Percentiles rank a stretch among this genome's conserved stretches.
Evolutionary conservation across 208 protist genomes (phyloP).

Genomic region (Tetramitus jugosus): DNA sequence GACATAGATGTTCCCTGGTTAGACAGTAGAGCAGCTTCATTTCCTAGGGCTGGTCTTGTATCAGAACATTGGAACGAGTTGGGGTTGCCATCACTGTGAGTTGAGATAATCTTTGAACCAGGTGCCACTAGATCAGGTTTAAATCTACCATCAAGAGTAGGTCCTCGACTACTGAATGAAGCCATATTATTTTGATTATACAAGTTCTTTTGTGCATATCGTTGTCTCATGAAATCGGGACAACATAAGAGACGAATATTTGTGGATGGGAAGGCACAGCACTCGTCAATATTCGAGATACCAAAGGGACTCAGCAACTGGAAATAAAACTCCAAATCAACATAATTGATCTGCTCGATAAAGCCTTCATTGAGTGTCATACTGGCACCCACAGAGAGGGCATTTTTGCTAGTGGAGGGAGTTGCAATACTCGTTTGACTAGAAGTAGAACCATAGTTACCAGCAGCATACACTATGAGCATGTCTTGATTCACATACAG

Average conservation of each 20-base stretch:
- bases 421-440: slow-evolving; percentile 34
- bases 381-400: slow-evolving; percentile 60
- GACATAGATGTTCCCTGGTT: not conserved
- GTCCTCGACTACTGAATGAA: slow-evolving; percentile 48
- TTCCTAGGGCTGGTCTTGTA: not conserved
- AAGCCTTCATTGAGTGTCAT: not conserved
- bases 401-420: slow-evolving; percentile 66
- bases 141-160: slow-evolving; percentile 58
- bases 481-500: slow-evolving; percentile 58
- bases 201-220: not conserved
- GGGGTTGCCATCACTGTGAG: not conserved
- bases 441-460: slow-evolving; percentile 45
- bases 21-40: not conserved
- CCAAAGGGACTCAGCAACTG: too few species aligned
- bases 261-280: too few species aligned
- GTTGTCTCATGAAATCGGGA: too few species aligned
- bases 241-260: too few species aligned
- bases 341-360: not conserved
- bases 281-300: too few species aligned
- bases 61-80: not conserved
- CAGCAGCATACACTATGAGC: slow-evolving; percentile 59
- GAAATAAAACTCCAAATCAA: not conserved
- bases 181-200: slow-evolving; percentile 32
- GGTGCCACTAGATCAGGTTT: slow-evolving; percentile 78
- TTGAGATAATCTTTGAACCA: slow-evolving; percentile 56